Base-by-base conservation (phyloP, 768 basidiomycete genomes). In the Rossbeevera mucosa region DNA sequence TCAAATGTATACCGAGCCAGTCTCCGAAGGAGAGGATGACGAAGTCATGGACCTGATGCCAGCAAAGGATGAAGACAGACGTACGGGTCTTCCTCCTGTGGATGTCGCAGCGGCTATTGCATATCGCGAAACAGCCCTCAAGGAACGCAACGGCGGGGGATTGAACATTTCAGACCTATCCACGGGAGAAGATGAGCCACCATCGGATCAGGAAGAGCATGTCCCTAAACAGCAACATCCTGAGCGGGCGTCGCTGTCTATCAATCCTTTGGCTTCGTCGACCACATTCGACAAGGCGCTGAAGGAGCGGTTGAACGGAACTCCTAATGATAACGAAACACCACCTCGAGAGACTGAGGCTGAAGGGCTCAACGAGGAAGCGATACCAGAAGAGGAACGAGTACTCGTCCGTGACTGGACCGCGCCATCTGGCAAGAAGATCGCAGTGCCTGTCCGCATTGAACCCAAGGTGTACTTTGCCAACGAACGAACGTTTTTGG, bases 391-490 rank as follows among this genome's bases (percentile, higher is more conserved):
- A 52, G 76, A 80, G 20, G 82, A 85, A 56, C 77, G 82, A 54
- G 66, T 86, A 14, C 64, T 88, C 44, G 80, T 78, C 48, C 76
- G 85, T 50, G 80, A 81, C 53, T 91, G 86, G 85, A 74, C 67
- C 22, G 95, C 94, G 1, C 88, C 91, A 0, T 71, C 77, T 38
- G 94, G 94, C 11, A 97, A 97, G 75, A 78, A 80, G 58, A 94
- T 99, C 52, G 82, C 93, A 0, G 83, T 98, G 3, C 94, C 95
- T 22, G 88, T 99, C n/a, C 81, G 96, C 49, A 81, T 99, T 44
- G 96, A 99, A 69, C 96, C 96, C 25, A 99, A 99, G 72, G 94
- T 96, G 4, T 95, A 94, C 65, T 99, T 97, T 67, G 96, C 96
- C 6, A 85, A 87, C 31, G 94, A 97, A 70, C 79, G 95, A 55